Percentiles rank a stretch among this genome's conserved stretches.
These are phyloP conservation scores for Xylaria palmicola DNA, from an alignment of 495 filamentous ascomycete genomes.

Conservation along the genomic window DNA sequence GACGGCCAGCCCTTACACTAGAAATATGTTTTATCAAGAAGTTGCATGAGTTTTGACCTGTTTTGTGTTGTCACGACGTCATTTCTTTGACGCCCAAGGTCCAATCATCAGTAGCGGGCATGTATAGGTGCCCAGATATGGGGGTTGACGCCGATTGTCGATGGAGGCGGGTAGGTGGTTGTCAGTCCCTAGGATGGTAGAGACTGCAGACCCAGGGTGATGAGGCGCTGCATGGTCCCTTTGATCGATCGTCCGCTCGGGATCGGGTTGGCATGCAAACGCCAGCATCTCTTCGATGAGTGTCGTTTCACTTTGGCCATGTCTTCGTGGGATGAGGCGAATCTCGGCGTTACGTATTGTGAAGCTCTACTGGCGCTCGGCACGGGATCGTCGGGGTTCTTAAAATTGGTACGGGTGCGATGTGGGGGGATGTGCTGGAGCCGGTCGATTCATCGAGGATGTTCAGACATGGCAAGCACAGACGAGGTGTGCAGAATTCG, in stretches of 20 bases:
- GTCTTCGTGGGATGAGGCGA: constrained; percentile 10
- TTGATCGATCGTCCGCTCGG: constrained; percentile 14
- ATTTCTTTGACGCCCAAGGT: too few species aligned
- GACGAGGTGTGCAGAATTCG: too few species aligned
- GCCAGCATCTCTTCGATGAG: constrained; percentile 12
- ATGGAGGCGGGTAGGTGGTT: constrained; percentile 3
- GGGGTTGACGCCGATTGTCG: constrained; percentile 16
- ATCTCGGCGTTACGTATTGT: constrained; percentile 12
- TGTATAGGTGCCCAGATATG: too few species aligned
- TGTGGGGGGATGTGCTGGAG: too few species aligned
- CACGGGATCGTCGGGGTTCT: background rate
- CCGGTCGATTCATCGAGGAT: too few species aligned
- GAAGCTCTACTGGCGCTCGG: constrained; percentile 13
- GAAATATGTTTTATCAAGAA: too few species aligned
- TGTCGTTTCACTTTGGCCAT: constrained; percentile 4
- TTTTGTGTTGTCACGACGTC: too few species aligned
- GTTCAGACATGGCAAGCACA: too few species aligned
- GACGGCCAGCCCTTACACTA: too few species aligned
- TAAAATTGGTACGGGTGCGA: too few species aligned
- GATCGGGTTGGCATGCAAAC: constrained; percentile 13
- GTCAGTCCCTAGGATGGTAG: constrained; percentile 6
- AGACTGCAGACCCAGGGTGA: constrained; percentile 15
- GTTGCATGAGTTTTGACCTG: too few species aligned
- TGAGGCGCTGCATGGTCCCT: constrained; percentile 14
- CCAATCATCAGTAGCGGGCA: too few species aligned